Conservation (phyloP, 371 early-diverging fungal species). For the Massospora cicadina region DNA sequence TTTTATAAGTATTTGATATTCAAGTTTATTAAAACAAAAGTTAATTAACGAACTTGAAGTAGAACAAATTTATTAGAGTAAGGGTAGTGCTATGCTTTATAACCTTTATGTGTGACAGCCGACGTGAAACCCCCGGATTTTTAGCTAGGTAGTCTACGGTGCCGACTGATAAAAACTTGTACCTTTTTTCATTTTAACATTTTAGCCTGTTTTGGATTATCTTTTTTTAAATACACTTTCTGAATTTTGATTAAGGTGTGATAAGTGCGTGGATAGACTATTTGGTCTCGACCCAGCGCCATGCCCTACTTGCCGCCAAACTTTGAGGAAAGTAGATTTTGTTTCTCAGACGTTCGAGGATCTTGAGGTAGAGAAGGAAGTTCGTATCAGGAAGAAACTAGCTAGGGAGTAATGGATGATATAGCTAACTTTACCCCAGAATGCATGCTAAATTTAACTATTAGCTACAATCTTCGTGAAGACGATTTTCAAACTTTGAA, state of each 20-base stretch:
- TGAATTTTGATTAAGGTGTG: conserved; percentile 44
- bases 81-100: no score
- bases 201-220: no score
- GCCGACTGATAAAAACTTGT: no score
- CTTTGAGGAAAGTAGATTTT: conserved; percentile 68
- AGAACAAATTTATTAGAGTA: no score
- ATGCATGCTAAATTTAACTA: conserved; percentile 1
- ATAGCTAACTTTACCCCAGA: neutral
- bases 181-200: no score
- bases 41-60: no score
- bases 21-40: no score
- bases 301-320: conserved; percentile 77
- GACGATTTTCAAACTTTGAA: conserved; percentile 66
- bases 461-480: conserved; percentile 73
- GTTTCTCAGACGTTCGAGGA: conserved; percentile 85
- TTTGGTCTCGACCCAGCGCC: conserved; percentile 77
- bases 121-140: no score
- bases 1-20: no score
- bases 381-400: conserved; percentile 66
- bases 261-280: conserved; percentile 69
- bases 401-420: conserved; percentile 37
- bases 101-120: no score
- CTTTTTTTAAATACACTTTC: no score
- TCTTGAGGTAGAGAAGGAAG: conserved; percentile 84
- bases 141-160: no score